These are phyloP conservation scores for Neurospora sp. DNA, from an alignment of 495 filamentous ascomycete species.

Conservation along the genomic window DNA sequence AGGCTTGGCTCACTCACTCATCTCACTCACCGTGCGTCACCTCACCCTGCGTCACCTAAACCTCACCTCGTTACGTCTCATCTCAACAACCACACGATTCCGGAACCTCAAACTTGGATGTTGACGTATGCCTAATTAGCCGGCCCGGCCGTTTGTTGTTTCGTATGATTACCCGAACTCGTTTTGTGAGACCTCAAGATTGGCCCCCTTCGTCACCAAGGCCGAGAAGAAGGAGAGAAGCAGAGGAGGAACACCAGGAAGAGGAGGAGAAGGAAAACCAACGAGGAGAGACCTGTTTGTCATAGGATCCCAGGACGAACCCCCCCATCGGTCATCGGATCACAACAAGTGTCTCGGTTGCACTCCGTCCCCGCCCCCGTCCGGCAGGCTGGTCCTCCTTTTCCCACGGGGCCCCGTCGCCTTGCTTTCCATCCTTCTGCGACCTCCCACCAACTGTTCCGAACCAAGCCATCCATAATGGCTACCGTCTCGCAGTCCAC, in stretches of 20 bases:
- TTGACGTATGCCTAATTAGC: not conserved
- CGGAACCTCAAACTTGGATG: not conserved
- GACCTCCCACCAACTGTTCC: not conserved
- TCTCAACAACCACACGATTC: not conserved
- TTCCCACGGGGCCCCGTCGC: not conserved
- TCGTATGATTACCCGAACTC: not conserved
- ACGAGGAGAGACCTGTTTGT: not conserved
- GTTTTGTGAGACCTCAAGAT: not conserved
- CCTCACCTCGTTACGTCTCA: not conserved
- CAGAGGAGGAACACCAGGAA: not conserved
- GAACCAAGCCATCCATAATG: conserved; percentile 8
- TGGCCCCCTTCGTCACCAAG: not conserved
- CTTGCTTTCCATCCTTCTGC: not conserved
- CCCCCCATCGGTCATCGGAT: not conserved
- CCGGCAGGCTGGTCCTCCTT: not conserved
- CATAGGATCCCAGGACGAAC: not conserved
- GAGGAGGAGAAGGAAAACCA: not conserved
- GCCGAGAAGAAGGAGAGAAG: not conserved
- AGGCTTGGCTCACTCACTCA: not conserved
- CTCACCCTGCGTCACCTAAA: not conserved
- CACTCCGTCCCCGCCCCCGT: not conserved
- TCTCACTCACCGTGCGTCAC: not conserved
- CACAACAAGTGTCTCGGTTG: not conserved
- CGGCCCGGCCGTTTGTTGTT: not conserved
- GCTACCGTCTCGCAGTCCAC: conserved; percentile 17